Base-by-base conservation (phyloP, 306 rosid species). In the Pyrus bretschneideri region DNA sequence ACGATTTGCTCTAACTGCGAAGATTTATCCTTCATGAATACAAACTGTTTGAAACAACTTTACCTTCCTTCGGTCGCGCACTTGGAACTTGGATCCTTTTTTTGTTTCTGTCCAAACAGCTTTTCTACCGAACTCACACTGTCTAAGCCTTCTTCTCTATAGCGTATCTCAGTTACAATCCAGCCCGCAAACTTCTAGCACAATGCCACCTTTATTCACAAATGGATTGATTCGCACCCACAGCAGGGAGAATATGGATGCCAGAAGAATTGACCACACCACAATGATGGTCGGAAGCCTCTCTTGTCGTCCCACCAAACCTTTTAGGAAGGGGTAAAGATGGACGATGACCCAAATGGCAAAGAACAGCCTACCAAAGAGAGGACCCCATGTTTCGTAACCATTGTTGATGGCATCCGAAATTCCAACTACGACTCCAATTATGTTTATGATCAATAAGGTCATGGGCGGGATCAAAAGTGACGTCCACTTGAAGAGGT, bases 181-280 rank as follows among this genome's bases (percentile, higher is more conserved):
- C 89, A 93, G 78, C 42, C 96, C 96, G 65, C 98, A 93, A 74
- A 91, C 82, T 81, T 93, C 98, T 72, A 93, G 71, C 21, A 91
- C 90, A 57, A 88, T 77, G 73, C 86, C 96, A 35, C 85, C 81
- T 80, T 68, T 89, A 3, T 88, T 46, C 76, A 89, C 80, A 71
- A 93, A 93, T 13, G 98, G 98, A 84, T 91, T 93, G 87, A 93
- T 83, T 79, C 98, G 76, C 58, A 93, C 98, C 98, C 97, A 93
- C 11, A 93, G 83, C 35, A 93, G 93, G 0, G 98, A 77, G 46
- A 91, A 85, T 38, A 93, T 91, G 25, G 98, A 93, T 21, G 97
- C 88, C 2, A 91, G 83, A 77, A 93, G 92, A 84, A 93, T 93
- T 14, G 98, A 81, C 97, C 98, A 93, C 29, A 93, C 98, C 58